These are phyloP conservation scores for Zygotorulaspora danielsina DNA, from an alignment of 805 yeast genomes.

Conservation along the genomic window DNA sequence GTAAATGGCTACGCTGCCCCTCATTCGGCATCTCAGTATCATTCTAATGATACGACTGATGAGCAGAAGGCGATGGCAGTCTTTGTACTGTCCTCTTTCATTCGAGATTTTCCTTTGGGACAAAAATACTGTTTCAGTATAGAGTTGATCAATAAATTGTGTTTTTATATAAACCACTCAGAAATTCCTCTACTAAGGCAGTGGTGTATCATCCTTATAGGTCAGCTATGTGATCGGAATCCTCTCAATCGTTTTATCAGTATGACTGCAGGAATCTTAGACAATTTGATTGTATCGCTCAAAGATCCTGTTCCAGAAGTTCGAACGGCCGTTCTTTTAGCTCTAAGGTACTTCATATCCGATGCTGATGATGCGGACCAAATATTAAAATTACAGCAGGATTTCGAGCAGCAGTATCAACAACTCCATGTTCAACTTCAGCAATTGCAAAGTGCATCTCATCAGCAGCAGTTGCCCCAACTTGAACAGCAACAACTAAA, in stretches of 20 bases:
- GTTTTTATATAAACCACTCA: constrained; percentile 60
- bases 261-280: constrained; percentile 58
- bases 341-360: constrained; percentile 65
- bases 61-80: constrained; percentile 96
- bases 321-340: constrained; percentile 73
- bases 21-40: constrained; percentile 13
- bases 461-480: constrained; percentile 27
- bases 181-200: constrained; percentile 86
- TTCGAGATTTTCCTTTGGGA: constrained; percentile 73
- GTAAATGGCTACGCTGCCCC: constrained; percentile 10
- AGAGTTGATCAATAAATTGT: constrained; percentile 64
- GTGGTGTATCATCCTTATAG: constrained; percentile 80
- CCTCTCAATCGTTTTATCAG: constrained; percentile 72
- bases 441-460: constrained; percentile 24
- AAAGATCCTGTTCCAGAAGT: constrained; percentile 95
- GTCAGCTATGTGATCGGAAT: constrained; percentile 69
- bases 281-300: constrained; percentile 48
- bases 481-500: constrained; percentile 26
- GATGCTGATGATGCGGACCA: constrained; percentile 40
- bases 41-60: constrained; percentile 45
- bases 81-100: constrained; percentile 79
- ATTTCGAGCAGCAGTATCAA: constrained; percentile 32
- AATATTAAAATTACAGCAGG: constrained; percentile 32
- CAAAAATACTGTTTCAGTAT: constrained; percentile 74
- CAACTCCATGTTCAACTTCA: constrained; percentile 34